phyloP scores from a whole-genome alignment of 495 filamentous ascomycete species.

The Cercophora scortea region DNA sequence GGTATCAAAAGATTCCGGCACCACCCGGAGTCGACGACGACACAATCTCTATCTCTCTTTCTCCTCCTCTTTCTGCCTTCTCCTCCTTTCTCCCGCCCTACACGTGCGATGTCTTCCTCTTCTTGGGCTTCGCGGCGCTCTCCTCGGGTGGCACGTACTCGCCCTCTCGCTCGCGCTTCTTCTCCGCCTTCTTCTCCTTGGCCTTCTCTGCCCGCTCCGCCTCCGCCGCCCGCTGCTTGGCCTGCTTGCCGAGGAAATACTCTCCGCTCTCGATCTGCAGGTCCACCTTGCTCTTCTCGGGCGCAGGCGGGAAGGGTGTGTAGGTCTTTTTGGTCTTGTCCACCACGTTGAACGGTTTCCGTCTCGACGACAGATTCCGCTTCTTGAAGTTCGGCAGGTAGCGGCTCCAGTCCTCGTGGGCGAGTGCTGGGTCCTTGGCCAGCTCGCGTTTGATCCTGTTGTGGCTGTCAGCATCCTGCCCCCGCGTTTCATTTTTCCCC shows the following conservation, averaged over 20 bases:
- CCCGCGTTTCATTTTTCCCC: background rate
- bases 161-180: conserved; percentile 74
- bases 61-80: conserved; percentile 1
- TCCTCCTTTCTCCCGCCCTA: conserved; percentile 6
- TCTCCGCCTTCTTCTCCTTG: conserved; percentile 78
- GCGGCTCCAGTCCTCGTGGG: conserved; percentile 84
- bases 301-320: conserved; percentile 66
- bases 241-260: conserved; percentile 89
- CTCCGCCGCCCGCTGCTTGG: conserved; percentile 73
- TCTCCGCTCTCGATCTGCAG: conserved; percentile 96
- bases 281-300: conserved; percentile 84
- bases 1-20: conserved; percentile 21
- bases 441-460: conserved; percentile 86
- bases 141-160: conserved; percentile 84
- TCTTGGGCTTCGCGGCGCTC: conserved; percentile 51
- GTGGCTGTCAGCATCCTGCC: conserved; percentile 4
- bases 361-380: conserved; percentile 77
- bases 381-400: conserved; percentile 99
- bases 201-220: conserved; percentile 75
- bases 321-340: conserved; percentile 94
- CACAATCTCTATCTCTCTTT: conserved; percentile 4
- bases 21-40: background rate
- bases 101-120: conserved; percentile 50
- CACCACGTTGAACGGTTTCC: conserved; percentile 72
- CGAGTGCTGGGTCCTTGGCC: conserved; percentile 86